Evolutionary conservation across 1,284 basidiomycete genomes (phyloP).

Genomic region (Ustilago tritici): DNA sequence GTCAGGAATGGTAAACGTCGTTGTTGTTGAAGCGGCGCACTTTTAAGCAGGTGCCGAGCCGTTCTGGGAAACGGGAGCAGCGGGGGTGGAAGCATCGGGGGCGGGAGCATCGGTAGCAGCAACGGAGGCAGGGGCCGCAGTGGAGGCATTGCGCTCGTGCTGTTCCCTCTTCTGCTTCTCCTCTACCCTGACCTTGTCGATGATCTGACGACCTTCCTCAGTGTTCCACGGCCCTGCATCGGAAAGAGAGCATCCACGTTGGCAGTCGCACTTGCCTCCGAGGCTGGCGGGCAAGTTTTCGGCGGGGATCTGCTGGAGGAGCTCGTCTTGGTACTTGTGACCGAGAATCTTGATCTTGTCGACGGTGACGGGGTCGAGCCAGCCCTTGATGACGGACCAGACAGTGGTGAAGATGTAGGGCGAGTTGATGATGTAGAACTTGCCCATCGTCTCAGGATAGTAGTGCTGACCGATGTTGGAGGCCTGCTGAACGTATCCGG

Average conservation of each 20-base stretch:
- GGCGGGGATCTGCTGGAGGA: constrained; percentile 74
- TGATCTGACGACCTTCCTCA: constrained; percentile 65
- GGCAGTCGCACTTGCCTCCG: constrained; percentile 85
- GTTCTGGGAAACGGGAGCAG: constrained; percentile 23
- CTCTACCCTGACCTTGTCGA: constrained; percentile 58
- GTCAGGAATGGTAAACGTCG: neutral
- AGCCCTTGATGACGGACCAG: constrained; percentile 90
- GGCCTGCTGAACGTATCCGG: constrained; percentile 87
- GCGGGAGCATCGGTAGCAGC: constrained; percentile 19
- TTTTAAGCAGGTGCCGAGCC: constrained; percentile 17
- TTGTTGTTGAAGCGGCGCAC: neutral
- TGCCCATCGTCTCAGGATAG: constrained; percentile 85
- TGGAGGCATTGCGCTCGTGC: constrained; percentile 30
- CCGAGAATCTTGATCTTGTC: constrained; percentile 74
- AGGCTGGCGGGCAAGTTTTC: constrained; percentile 87
- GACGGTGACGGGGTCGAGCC: constrained; percentile 94
- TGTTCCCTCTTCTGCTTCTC: constrained; percentile 46
- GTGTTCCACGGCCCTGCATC: constrained; percentile 94
- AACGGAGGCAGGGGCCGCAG: constrained; percentile 15
- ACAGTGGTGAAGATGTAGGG: constrained; percentile 91
- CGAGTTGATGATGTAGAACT: constrained; percentile 85
- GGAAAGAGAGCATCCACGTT: constrained; percentile 84
- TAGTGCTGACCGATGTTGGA: constrained; percentile 87
- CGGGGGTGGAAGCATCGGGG: constrained; percentile 8
- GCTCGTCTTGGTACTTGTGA: constrained; percentile 56